Base-by-base conservation (phyloP, 2,329 filamentous ascomycete genomes). In the Dichotomopilus funicola region DNA sequence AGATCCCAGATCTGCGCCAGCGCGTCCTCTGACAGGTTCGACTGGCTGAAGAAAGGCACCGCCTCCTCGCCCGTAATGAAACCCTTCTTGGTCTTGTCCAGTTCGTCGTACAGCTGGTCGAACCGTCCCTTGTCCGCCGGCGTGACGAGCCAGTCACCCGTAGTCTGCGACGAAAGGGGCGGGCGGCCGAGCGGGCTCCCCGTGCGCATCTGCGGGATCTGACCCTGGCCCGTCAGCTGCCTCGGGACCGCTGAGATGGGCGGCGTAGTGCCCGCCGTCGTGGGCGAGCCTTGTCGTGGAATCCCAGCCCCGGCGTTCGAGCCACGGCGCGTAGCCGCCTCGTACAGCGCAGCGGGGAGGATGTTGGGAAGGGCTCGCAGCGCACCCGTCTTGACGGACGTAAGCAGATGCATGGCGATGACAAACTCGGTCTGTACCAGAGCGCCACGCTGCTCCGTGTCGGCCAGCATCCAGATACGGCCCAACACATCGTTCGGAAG, bases 1-100 rank as follows among this genome's bases (percentile, higher is more conserved):
- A 99, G 81, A 69, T 99, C 94, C 94, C 94, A 99, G 61, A 99
- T 95, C 65, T 95, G 89, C 35, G 94, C 94, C 52, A 99, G 77
- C 8, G 83, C 83, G 65, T 96, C 92, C 68, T 97, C 92, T 0
- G 89, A 83, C 11, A 99, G 78, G 55, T 89, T 87, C 0, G 92
- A 96, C 70, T 96, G 91, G 68, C 88, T 92, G 70, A 99, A 89
- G 73, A 97, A 99, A 7, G 84, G 81, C 7, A 97, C 94, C 2
- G 92, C 94, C 71, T 97, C 91, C 65, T 97, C 92, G 61, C 94
- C 94, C 36, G 87, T 95, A 62, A 99, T 92, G 64, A 83, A 88
- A 0, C 94, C 94, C 64, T 83, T 84, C 59, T 86, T 87, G 11
- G 79, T 75, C 65, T 88, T 92, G 71, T 97, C 94, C 12, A 99